Base-by-base conservation (phyloP, 805 yeast species). In the Kodamaea kakaduensis region DNA sequence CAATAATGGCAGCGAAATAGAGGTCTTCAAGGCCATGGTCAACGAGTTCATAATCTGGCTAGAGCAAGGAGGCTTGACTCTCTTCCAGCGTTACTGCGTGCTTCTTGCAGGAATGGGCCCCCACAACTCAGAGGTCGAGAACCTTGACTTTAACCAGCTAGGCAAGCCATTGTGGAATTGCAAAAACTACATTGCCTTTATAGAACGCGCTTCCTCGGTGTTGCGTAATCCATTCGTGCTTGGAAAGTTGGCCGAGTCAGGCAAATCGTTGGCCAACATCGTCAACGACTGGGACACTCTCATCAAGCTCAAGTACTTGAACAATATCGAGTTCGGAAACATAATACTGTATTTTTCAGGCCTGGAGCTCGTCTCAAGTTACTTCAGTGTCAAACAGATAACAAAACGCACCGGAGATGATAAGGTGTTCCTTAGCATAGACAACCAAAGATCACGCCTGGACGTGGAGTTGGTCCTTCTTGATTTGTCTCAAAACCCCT, bases 1-100 rank as follows among this genome's bases (percentile, higher is more conserved):
- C 10, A 51, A 40, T 14, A 19, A 26, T 15, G 34, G 25, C 5
- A 45, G 51, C 26, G 60, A 54, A 13, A 51, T 44, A 26, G 61
- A 58, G 34, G 38, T 45, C 9, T 55, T 64, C 51, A 67, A 67
- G 40, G 36, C 41, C 34, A 62, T 65, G 24, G 54, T 65, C 22
- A 67, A 61, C 43, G 62, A 61, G 2, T 65, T 62, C 42, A 50
- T 67, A 17, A 32, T 61, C 25, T 67, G 70, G 70, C 45, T 59
- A n/a, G 67, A 62, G 27, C 50, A 44, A 19, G 61, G 52, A 31
- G 56, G 54, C n/a, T 24, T 62, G n/a, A 41, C 55, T 5, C 48
- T 67, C 16, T 62, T 64, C 34, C 54, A 56, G 20, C 64, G 61
- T 38, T 64, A 60, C 43, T 38, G 45, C 15, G 35, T 33, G 13